These are phyloP conservation scores for Aspergillus pseudonomiae DNA, from an alignment of 2,329 filamentous ascomycete species.

Conservation along the genomic window DNA sequence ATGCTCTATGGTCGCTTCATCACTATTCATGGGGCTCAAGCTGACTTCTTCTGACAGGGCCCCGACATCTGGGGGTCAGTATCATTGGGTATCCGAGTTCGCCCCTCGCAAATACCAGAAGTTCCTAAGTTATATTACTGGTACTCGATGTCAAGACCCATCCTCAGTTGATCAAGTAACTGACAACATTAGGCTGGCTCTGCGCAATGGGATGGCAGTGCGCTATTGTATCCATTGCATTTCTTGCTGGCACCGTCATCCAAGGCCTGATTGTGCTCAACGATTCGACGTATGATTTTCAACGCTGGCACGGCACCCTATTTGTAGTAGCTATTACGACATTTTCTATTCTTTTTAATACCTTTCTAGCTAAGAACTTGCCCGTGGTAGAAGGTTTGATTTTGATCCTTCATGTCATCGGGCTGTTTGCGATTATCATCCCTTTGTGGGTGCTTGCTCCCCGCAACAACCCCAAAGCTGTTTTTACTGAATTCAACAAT, in stretches of 20 bases:
- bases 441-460: conserved; percentile 47
- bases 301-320: conserved; percentile 51
- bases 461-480: conserved; percentile 37
- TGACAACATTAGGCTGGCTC: conserved; percentile 42
- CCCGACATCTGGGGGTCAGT: conserved; percentile 45
- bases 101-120: conserved; percentile 46
- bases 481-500: conserved; percentile 47
- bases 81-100: conserved; percentile 50
- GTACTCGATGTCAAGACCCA: conserved; percentile 21
- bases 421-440: conserved; percentile 48
- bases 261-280: conserved; percentile 52
- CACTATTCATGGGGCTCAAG: neutral
- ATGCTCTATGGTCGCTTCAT: conserved; percentile 13
- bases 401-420: conserved; percentile 47
- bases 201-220: conserved; percentile 50
- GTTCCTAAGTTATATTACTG: conserved; percentile 50
- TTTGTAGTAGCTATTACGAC: conserved; percentile 44
- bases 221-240: conserved; percentile 47
- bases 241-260: conserved; percentile 49
- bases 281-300: conserved; percentile 42
- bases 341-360: conserved; percentile 48
- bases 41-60: conserved; percentile 29
- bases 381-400: conserved; percentile 45
- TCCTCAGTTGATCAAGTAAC: neutral
- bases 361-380: conserved; percentile 42